Evolutionary conservation across 768 basidiomycete species (phyloP), one percentile per base, ranked within the genome.

Genomic region (Aureoboletus auriporus): DNA sequence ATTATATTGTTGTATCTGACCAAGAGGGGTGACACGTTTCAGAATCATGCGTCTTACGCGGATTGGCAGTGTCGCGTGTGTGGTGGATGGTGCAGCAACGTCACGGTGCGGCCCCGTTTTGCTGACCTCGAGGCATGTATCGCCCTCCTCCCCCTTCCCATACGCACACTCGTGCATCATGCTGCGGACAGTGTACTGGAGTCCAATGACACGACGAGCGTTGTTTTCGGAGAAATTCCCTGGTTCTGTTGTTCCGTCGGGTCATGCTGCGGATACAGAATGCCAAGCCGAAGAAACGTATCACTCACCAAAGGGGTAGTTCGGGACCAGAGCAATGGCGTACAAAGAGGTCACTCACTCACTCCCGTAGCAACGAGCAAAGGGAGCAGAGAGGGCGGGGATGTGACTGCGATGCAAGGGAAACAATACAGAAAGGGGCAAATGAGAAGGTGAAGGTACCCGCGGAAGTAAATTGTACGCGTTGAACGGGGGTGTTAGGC

Each of bases 201-300:
- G 14, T 39, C 28, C 36, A 28, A 49, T 43, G 17, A 45, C n/a
- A 17, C 23, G 11, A 39, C 26, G 27, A 40, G 26, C 17, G 35
- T 31, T 44, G 12, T 23, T 23, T 23, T 23, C 20, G 20, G 20
- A 23, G 20, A 23, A 23, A 23, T 23, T 23, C 20, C 20, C 20
- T 23, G 23, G 20, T 49, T 31, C 36, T 23, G 36, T 35, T 14
- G 29, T 43, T 42, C 42, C 28, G 46, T 39, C 23, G 31, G 41
- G 48, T 47, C 30, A 27, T 29, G 14, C 34, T 47, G 35, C 29
- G 42, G 47, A 42, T 49, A 14, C 16, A 35, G 16, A 23, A 9
- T 16, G 29, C 30, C 28, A 42, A 58, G 61, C 50, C 53, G 58
- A 55, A 50, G 16, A 20, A 54, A 63, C 51, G 58, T 20, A 58